phyloP scores from a whole-genome alignment of 495 filamentous ascomycete species.

The Ascobolus immersus region DNA sequence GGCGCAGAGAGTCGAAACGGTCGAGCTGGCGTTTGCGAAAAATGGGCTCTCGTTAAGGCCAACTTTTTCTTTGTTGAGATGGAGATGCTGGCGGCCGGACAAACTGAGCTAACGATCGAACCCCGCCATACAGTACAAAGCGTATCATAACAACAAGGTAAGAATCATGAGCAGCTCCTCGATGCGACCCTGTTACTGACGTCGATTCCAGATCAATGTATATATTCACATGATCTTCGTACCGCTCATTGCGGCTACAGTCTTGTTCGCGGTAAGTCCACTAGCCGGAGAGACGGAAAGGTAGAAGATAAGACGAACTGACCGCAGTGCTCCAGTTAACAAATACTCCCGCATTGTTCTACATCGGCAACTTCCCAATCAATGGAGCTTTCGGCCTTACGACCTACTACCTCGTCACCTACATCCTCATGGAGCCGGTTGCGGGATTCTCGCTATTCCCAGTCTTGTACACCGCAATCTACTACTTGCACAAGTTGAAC shows the following conservation, averaged over 20 bases:
- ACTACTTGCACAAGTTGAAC: slow-evolving; percentile 48
- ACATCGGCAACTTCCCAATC: slow-evolving; percentile 37
- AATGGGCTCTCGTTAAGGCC: too few species aligned
- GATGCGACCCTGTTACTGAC: neutral
- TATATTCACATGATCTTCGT: slow-evolving; percentile 79
- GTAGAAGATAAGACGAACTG: neutral
- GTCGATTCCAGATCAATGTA: slow-evolving; percentile 37
- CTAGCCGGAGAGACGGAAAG: slow-evolving; percentile 4
- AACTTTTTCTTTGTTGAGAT: neutral
- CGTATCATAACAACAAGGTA: too few species aligned
- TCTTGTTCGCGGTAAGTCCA: slow-evolving; percentile 45
- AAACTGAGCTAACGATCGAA: slow-evolving; percentile 65
- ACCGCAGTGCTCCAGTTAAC: slow-evolving; percentile 29
- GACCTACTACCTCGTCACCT: slow-evolving; percentile 40
- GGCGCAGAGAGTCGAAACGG: too few species aligned
- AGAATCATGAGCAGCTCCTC: too few species aligned
- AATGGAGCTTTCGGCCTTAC: slow-evolving; percentile 44
- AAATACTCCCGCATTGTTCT: slow-evolving; percentile 47
- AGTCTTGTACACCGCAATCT: slow-evolving; percentile 45
- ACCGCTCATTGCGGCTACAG: slow-evolving; percentile 55
- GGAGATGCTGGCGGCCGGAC: slow-evolving; percentile 5
- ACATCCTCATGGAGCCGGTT: slow-evolving; percentile 80
- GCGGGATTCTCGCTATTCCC: slow-evolving; percentile 51
- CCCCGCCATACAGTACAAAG: slow-evolving; percentile 44
- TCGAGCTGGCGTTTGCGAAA: too few species aligned